A percentile compares a stretch with the other conserved stretches of the same genome.
Evolutionary conservation across 352 stramenopile species (phyloP).

Genomic region (Pythium rishiriense): DNA sequence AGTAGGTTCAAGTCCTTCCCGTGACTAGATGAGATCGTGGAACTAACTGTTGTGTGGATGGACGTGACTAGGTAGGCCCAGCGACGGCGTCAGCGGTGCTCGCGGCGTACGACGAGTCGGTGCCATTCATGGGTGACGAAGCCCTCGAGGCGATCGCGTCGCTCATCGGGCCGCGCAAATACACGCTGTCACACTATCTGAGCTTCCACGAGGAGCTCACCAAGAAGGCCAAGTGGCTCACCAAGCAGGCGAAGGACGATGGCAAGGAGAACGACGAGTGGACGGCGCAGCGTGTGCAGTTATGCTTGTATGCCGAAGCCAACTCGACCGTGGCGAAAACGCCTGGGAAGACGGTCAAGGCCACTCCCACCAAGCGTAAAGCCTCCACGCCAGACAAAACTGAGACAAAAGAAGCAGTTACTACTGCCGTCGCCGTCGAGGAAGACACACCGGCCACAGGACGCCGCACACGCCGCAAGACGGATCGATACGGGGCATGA

Average conservation of each 20-base stretch:
- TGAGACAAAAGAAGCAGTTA: neutral
- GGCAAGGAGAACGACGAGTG: conserved; percentile 28
- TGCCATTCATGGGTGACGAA: conserved; percentile 84
- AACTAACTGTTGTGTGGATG: neutral
- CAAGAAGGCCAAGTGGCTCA: conserved; percentile 58
- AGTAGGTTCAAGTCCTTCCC: conserved; percentile 28
- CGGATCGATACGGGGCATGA: neutral
- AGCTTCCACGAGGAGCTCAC: conserved; percentile 56
- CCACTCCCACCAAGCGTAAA: conserved; percentile 19
- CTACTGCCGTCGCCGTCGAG: neutral
- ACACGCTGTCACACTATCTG: conserved; percentile 74
- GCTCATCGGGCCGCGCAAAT: conserved; percentile 73
- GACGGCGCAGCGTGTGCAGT: conserved; percentile 68
- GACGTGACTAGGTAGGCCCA: conserved; percentile 55
- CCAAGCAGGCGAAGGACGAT: conserved; percentile 35
- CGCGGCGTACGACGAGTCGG: conserved; percentile 59
- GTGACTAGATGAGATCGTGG: neutral
- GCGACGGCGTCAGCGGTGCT: conserved; percentile 75
- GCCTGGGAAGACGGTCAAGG: conserved; percentile 9
- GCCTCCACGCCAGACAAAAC: neutral
- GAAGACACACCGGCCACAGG: neutral
- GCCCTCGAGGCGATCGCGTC: conserved; percentile 67
- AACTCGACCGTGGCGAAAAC: conserved; percentile 1
- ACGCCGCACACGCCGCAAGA: conserved; percentile 11
- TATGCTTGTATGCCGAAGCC: conserved; percentile 63